Base-by-base conservation (phyloP, 2,329 filamentous ascomycete species). In the Botrytis pseudocinerea region DNA sequence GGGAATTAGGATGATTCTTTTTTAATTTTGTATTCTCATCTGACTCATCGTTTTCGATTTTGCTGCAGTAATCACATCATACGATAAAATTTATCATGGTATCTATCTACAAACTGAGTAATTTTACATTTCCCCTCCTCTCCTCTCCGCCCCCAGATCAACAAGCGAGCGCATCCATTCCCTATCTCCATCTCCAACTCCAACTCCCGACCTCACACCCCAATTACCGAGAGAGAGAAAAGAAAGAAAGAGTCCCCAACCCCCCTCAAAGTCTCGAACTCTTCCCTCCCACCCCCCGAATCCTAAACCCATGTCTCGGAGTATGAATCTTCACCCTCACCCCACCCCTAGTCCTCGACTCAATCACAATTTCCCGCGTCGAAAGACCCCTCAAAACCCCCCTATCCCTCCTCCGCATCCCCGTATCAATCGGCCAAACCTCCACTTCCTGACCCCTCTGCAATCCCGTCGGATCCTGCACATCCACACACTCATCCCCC, bases 361-460 rank as follows among this genome's bases (percentile, higher is more conserved):
- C 86, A 74, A 91, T 83, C 1, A 91, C 89, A 12, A 90, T 84
- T 83, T 92, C 89, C 63, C 83, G 82, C 35, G 79, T 78, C 61
- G 83, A 83, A 69, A 92, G 78, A 40, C 84, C 83, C 22, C 90
- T 82, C 74, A 93, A 81, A 60, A 73, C 82, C 0, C 91, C 91
- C 2, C 80, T 78, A 78, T 93, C 91, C 76, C 85, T 87, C 78
- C 90, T 84, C n/a, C 80, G 84, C 70, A 82, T 85, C 9, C 90
- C 91, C 62, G 87, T 87, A 79, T 93, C 91, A 2, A 85, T 87
- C 8, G 90, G 91, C 83, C 85, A 89, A 40, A 92, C 81, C 79
- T 79, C 76, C 4, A 93, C 87, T 62, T 80, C 75, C 44, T 87
- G 83, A 1, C 90, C 91, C 74, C 82, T 83, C 69, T 82, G 81